Evolutionary conservation across 2,329 filamentous ascomycete species (phyloP), one percentile per base, ranked within the genome.

Genomic region (Nannizzia gypsea): DNA sequence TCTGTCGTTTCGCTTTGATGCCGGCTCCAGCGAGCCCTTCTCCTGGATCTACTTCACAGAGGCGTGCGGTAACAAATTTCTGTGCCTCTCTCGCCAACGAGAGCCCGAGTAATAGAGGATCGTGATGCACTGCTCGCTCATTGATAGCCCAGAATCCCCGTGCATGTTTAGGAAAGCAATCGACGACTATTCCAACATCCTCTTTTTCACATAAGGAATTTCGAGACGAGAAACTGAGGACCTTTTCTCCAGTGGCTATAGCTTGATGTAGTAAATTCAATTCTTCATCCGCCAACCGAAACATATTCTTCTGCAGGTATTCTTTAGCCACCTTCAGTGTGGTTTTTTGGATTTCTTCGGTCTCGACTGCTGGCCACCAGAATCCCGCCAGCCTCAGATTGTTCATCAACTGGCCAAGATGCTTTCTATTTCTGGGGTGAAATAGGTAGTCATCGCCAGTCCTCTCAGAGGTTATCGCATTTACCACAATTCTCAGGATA

Each of bases 371-470:
- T 0, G 86, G 86, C 73, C 89, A 91, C 71, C 92, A 95, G 68
- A 96, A 95, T 56, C 88, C 89, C 5, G 89, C 86, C 68, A 93
- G 87, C 17, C 89, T 83, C 50, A 96, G 72, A 67, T 96, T 96
- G 59, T 80, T 81, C 3, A 95, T 86, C 1, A 95, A 76, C 58
- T 83, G 78, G 26, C 85, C 74, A 11, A 95, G 76, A 42, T 80
- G 79, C 63, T 84, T 86, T 31, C 81, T 76, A 66, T 91, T 91
- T 11, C 81, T 83, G 0, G 83, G 81, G 66, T 96, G 88, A 66
- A 96, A 96, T 64, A 97, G 86, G 69, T 96, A 96, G 69, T 96
- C 91, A 59, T 82, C 78, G 66, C 92, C 92, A 0, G 81, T 84
- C 9, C 91, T 80, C 68, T 96, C 89, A 3, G 90, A 96, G 24